Conservation (phyloP, 805 yeast genomes). For the Hagleromyces aurorensis region DNA sequence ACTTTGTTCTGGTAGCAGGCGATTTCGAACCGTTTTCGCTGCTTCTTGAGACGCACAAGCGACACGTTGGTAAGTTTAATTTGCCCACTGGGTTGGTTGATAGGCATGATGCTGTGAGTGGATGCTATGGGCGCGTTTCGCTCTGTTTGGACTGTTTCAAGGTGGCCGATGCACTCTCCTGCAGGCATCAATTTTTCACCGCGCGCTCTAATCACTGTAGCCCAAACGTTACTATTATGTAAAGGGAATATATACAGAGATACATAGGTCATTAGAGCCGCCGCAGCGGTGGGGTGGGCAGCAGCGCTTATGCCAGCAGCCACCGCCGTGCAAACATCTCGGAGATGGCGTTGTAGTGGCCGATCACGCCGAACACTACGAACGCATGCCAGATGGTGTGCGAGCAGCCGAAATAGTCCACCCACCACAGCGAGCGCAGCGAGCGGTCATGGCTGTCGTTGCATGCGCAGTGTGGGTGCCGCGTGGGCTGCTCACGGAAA, state of each 20-base stretch:
- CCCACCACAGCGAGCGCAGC: slow-evolving; percentile 71
- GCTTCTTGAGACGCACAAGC: slow-evolving; percentile 82
- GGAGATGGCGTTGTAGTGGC: slow-evolving; percentile 75
- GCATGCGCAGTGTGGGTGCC: slow-evolving; percentile 15
- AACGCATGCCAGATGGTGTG: slow-evolving; percentile 94
- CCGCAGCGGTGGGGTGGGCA: too few relatives aligned
- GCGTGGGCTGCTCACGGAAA: slow-evolving; percentile 36
- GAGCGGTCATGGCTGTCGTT: slow-evolving; percentile 29
- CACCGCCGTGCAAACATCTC: slow-evolving; percentile 51
- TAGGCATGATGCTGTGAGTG: too few relatives aligned
- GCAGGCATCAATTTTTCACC: too few relatives aligned
- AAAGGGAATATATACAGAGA: too few relatives aligned
- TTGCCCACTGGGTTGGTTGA: slow-evolving; percentile 84
- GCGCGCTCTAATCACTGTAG: too few relatives aligned
- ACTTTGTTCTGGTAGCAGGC: slow-evolving; percentile 97
- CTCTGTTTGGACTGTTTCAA: too few relatives aligned
- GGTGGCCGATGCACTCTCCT: too few relatives aligned
- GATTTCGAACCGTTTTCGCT: slow-evolving; percentile 84
- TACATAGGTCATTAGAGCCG: too few relatives aligned
- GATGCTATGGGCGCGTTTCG: too few relatives aligned
- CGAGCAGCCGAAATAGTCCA: slow-evolving; percentile 63
- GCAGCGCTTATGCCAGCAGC: slow-evolving; percentile 10
- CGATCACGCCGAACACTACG: slow-evolving; percentile 82
- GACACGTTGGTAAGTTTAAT: slow-evolving; percentile 92
- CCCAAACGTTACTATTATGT: too few relatives aligned